A percentile compares a stretch with the other conserved stretches of the same genome.
Evolutionary conservation across 2,329 filamentous ascomycete genomes (phyloP).

Genomic region (Xylariomycetidae sp.): DNA sequence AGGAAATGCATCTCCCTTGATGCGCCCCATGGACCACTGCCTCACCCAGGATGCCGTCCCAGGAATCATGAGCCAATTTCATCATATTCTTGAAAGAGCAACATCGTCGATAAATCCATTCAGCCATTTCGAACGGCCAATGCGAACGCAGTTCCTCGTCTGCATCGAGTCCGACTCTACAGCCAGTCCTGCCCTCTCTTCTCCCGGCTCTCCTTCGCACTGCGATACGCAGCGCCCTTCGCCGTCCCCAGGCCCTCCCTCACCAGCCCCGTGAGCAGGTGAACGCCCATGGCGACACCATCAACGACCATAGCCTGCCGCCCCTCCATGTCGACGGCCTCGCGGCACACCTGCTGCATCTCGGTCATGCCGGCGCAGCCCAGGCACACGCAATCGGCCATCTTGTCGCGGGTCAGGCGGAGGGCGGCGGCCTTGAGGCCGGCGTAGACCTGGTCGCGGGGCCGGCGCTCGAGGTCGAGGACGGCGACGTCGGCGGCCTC

Average conservation of each 20-base stretch:
- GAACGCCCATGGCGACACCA: slow-evolving; percentile 41
- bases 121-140: no score
- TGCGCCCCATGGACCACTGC: no score
- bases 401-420: slow-evolving; percentile 28
- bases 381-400: slow-evolving; percentile 30
- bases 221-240: slow-evolving; percentile 36
- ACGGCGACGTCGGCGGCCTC: slow-evolving; percentile 34
- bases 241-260: slow-evolving; percentile 38
- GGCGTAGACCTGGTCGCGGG: slow-evolving; percentile 31
- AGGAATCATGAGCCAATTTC: no score
- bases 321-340: slow-evolving; percentile 37
- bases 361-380: slow-evolving; percentile 45
- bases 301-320: slow-evolving; percentile 40
- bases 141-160: no score
- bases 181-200: slow-evolving; percentile 30
- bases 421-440: slow-evolving; percentile 33
- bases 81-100: no score
- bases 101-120: no score
- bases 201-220: slow-evolving; percentile 31
- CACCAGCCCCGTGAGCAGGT: slow-evolving; percentile 38
- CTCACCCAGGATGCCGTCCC: no score
- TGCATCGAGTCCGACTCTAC: slow-evolving; percentile 15
- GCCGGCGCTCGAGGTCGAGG: slow-evolving; percentile 35
- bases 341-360: slow-evolving; percentile 36
- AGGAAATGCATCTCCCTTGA: no score